Evolutionary conservation across 257 asterid species (phyloP).

Genomic region (Echites panduratus): DNA sequence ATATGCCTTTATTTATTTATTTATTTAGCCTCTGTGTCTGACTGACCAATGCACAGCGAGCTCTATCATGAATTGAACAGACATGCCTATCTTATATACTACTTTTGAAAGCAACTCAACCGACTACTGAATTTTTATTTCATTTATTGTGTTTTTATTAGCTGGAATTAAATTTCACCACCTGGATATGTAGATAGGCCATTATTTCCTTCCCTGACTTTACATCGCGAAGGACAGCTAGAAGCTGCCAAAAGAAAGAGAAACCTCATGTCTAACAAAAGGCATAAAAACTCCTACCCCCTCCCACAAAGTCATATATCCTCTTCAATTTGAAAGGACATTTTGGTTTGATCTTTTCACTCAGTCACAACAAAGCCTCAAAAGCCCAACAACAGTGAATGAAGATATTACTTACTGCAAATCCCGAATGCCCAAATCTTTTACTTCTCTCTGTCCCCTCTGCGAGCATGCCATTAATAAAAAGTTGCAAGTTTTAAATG

Average conservation of each 20-base stretch:
- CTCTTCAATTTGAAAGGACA: slow-evolving; percentile 26
- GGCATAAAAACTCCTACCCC: slow-evolving; percentile 17
- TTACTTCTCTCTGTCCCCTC: slow-evolving; percentile 21
- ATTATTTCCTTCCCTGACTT: slow-evolving; percentile 26
- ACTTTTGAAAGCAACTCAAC: slow-evolving; percentile 23
- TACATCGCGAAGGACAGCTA: slow-evolving; percentile 32
- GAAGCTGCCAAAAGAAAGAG: slow-evolving; percentile 35
- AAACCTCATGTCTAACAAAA: slow-evolving; percentile 24
- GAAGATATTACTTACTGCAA: slow-evolving; percentile 8
- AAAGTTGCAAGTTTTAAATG: slow-evolving; percentile 24
- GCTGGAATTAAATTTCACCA: slow-evolving; percentile 26
- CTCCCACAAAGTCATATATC: too few species aligned
- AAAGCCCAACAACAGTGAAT: background rate
- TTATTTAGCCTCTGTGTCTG: too few species aligned
- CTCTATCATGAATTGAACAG: slow-evolving; percentile 24
- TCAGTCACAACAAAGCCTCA: slow-evolving; percentile 5
- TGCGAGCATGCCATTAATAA: slow-evolving; percentile 26
- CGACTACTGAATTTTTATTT: slow-evolving; percentile 3
- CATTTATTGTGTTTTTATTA: slow-evolving; percentile 12
- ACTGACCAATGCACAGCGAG: slow-evolving; percentile 21
- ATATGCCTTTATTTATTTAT: slow-evolving; percentile 4
- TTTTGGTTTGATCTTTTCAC: slow-evolving; percentile 9
- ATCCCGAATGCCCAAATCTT: slow-evolving; percentile 6
- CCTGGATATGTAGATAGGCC: slow-evolving; percentile 26
- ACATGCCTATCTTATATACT: slow-evolving; percentile 34